Evolutionary conservation across 2,329 filamentous ascomycete species (phyloP).

Genomic region (Penicillium fuscoglaucum): DNA sequence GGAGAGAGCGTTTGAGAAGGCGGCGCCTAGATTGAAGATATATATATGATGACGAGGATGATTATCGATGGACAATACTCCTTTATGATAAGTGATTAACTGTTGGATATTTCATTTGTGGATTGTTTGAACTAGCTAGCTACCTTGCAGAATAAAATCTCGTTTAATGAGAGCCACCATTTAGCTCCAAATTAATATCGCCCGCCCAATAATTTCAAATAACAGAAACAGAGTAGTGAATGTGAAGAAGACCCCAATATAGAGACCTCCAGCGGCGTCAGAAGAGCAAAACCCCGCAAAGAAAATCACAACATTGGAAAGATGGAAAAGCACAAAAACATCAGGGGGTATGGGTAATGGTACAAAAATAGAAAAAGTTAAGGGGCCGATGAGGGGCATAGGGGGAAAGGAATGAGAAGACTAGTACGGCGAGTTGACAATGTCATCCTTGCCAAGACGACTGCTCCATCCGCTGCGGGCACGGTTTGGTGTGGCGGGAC

Average conservation of each 20-base stretch:
- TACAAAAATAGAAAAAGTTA: slow-evolving; percentile 21
- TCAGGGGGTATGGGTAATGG: slow-evolving; percentile 33
- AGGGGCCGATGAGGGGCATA: background rate
- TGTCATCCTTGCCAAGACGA: slow-evolving; percentile 71
- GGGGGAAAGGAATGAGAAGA: background rate
- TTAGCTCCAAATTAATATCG: background rate
- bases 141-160: background rate
- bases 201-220: no score
- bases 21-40: background rate
- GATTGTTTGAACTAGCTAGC: slow-evolving; percentile 3
- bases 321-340: slow-evolving; percentile 17
- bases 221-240: background rate
- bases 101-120: background rate
- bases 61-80: background rate
- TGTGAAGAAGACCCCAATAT: background rate
- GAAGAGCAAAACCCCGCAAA: slow-evolving; percentile 2
- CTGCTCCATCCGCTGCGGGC: slow-evolving; percentile 36
- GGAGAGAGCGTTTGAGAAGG: background rate
- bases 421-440: slow-evolving; percentile 73
- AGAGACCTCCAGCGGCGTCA: background rate
- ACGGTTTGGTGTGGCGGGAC: slow-evolving; percentile 52
- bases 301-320: slow-evolving; percentile 1
- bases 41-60: background rate
- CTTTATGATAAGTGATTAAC: background rate
- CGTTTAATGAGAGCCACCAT: background rate